Conservation (phyloP, 164 flowering plant genomes). For the Vitis labrusca region DNA sequence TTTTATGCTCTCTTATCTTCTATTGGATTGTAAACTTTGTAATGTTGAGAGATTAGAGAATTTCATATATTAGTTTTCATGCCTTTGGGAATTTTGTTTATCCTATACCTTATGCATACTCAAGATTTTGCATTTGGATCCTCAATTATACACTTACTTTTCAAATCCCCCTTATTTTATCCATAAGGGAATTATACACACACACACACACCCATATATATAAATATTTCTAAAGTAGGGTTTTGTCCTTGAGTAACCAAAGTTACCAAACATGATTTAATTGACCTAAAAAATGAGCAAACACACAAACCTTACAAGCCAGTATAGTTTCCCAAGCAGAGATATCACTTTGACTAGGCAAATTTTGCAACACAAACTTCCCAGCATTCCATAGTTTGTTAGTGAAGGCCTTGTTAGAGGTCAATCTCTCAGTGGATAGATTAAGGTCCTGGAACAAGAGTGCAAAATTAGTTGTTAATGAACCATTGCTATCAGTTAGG, state of each 20-base stretch:
- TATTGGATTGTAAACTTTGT: too few relatives aligned
- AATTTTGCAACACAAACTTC: slow-evolving; percentile 84
- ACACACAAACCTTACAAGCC: slow-evolving; percentile 56
- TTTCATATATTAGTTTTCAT: too few relatives aligned
- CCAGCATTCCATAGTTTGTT: slow-evolving; percentile 99
- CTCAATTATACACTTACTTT: too few relatives aligned
- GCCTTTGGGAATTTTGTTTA: too few relatives aligned
- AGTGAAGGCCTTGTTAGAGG: slow-evolving; percentile 94
- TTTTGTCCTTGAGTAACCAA: not conserved
- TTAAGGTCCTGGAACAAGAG: slow-evolving; percentile 75
- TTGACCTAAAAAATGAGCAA: not conserved
- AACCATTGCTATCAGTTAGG: not conserved
- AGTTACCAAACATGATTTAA: not conserved
- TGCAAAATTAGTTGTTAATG: not conserved
- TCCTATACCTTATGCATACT: too few relatives aligned
- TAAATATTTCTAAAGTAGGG: too few relatives aligned
- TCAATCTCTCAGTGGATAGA: slow-evolving; percentile 82
- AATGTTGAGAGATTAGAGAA: too few relatives aligned
- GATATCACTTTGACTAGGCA: slow-evolving; percentile 63
- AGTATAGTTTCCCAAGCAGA: slow-evolving; percentile 60
- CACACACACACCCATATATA: too few relatives aligned
- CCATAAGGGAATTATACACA: too few relatives aligned
- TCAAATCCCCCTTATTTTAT: too few relatives aligned
- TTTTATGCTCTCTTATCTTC: too few relatives aligned
- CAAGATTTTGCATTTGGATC: too few relatives aligned